A percentile compares a stretch with the other conserved stretches of the same genome.
phyloP scores from a whole-genome alignment of 139 green algal species.

The Coccomyxa sp. region DNA sequence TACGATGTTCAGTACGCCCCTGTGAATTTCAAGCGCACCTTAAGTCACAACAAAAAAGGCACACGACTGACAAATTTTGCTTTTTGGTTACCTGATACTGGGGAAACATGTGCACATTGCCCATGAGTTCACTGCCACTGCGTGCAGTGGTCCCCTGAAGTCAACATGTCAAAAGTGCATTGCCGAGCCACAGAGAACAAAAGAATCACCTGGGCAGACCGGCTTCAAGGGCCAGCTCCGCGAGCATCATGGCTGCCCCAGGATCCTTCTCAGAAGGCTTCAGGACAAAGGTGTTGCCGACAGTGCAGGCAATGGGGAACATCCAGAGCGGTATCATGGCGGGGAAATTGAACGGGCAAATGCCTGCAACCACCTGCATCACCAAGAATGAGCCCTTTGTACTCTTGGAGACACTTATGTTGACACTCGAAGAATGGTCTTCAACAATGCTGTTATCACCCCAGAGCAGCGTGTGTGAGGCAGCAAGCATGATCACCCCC shows the following conservation, averaged over 20 bases:
- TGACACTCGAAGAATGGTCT: neutral
- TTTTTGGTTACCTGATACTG: too few species aligned
- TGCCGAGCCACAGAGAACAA: neutral
- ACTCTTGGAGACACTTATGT: neutral
- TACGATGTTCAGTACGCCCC: constrained; percentile 46
- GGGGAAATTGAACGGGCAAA: constrained; percentile 99
- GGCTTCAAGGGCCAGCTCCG: constrained; percentile 74
- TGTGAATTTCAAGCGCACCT: neutral
- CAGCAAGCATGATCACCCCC: constrained; percentile 53
- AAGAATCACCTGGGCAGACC: constrained; percentile 66
- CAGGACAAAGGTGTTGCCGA: constrained; percentile 85
- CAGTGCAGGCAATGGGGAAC: constrained; percentile 74
- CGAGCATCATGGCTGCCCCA: constrained; percentile 75
- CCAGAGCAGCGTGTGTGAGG: neutral
- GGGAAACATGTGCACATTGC: too few species aligned
- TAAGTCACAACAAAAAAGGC: neutral
- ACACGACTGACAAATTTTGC: too few species aligned
- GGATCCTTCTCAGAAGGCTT: constrained; percentile 86
- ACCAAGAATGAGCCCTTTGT: neutral
- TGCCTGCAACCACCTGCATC: constrained; percentile 68
- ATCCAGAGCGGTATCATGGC: constrained; percentile 82
- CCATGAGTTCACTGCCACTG: too few species aligned
- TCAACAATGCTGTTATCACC: too few species aligned
- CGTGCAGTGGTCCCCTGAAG: neutral
- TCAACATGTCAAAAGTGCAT: neutral